Evolutionary conservation across 306 rosid species (phyloP).

Genomic region (Delonix regia): DNA sequence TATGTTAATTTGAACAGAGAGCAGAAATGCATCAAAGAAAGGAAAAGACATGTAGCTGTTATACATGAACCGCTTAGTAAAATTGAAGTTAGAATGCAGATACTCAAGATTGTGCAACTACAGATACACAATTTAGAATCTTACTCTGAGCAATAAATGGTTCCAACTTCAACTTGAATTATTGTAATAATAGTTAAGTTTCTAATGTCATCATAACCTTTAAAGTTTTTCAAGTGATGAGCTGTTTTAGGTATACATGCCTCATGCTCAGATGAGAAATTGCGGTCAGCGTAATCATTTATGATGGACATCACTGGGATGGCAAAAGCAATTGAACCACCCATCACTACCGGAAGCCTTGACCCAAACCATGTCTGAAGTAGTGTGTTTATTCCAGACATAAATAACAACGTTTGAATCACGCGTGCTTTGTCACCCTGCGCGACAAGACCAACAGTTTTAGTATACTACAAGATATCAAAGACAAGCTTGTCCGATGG

Average conservation of each 20-base stretch:
- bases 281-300: slow-evolving; percentile 41
- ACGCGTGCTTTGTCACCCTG: slow-evolving; percentile 79
- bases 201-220: background rate
- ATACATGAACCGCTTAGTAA: background rate
- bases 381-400: slow-evolving; percentile 67
- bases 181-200: background rate
- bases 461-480: background rate
- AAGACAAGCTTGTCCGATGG: background rate
- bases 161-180: background rate
- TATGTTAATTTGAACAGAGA: background rate
- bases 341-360: slow-evolving; percentile 71
- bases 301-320: slow-evolving; percentile 60
- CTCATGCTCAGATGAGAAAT: slow-evolving; percentile 50
- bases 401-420: slow-evolving; percentile 63
- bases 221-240: background rate
- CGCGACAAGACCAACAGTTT: slow-evolving; percentile 9
- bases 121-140: background rate
- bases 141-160: too few relatives aligned
- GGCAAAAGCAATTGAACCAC: slow-evolving; percentile 53
- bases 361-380: slow-evolving; percentile 66
- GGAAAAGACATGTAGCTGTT: background rate
- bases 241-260: slow-evolving; percentile 31
- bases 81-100: background rate
- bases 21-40: too few relatives aligned
- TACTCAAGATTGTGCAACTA: background rate